Percentiles rank a stretch among this genome's conserved stretches.
phyloP scores from a whole-genome alignment of 495 filamentous ascomycete species.

The Bacidia rubella region DNA sequence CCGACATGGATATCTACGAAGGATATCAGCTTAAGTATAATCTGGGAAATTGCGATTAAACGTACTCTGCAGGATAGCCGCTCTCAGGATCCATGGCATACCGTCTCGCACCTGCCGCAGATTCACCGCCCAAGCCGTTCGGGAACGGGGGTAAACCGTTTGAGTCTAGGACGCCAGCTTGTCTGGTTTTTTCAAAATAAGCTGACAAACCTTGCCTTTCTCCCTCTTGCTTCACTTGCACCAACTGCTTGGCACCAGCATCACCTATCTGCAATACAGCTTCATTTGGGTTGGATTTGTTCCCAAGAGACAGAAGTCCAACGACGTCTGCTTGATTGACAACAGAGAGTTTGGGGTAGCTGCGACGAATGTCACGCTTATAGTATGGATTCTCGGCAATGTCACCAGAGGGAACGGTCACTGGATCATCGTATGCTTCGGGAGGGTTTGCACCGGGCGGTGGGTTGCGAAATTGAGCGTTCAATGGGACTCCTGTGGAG shows the following conservation, averaged over 20 bases:
- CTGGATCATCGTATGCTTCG: slow-evolving; percentile 69
- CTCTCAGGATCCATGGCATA: slow-evolving; percentile 30
- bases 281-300: slow-evolving; percentile 63
- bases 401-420: slow-evolving; percentile 83
- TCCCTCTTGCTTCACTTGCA: slow-evolving; percentile 67
- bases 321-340: slow-evolving; percentile 78
- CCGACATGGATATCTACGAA: slow-evolving; percentile 38
- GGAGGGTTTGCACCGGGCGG: slow-evolving; percentile 71
- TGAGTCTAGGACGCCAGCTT: slow-evolving; percentile 51
- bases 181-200: slow-evolving; percentile 49
- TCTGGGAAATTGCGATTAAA: slow-evolving; percentile 1
- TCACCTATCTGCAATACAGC: slow-evolving; percentile 67
- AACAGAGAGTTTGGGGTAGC: slow-evolving; percentile 69
- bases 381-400: slow-evolving; percentile 97
- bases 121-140: slow-evolving; percentile 40
- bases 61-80: slow-evolving; percentile 39
- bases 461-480: slow-evolving; percentile 83
- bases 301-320: slow-evolving; percentile 73
- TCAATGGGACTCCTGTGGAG: slow-evolving; percentile 81
- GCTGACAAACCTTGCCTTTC: slow-evolving; percentile 54
- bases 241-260: slow-evolving; percentile 65
- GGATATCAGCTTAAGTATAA: slow-evolving; percentile 23
- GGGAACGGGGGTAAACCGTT: slow-evolving; percentile 76
- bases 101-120: slow-evolving; percentile 21
- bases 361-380: slow-evolving; percentile 80